These are phyloP conservation scores for Brassica hybrid DNA, from an alignment of 441 rosid species.

Conservation along the genomic window DNA sequence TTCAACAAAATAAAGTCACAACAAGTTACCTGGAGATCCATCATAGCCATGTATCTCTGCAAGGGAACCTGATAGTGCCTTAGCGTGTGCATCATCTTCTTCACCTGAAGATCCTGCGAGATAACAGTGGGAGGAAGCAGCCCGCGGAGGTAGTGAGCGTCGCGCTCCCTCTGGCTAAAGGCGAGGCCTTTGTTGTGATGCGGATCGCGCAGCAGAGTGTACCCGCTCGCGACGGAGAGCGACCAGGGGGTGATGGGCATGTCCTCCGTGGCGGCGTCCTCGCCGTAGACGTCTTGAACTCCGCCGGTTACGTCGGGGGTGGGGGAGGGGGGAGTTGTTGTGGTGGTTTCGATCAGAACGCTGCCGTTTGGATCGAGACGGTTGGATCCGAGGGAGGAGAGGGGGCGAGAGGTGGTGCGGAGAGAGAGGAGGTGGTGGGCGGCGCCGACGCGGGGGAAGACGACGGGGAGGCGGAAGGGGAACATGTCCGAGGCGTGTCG, in stretches of 20 bases:
- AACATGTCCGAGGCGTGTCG: not conserved
- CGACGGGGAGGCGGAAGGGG: not conserved
- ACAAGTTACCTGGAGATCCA: constrained; percentile 1
- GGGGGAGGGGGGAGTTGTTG: not conserved
- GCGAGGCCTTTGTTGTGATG: not conserved
- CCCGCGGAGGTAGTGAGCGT: not conserved
- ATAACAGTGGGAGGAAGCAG: not conserved
- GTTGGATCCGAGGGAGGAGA: not conserved
- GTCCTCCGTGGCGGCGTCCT: not conserved
- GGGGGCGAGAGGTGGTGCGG: not conserved
- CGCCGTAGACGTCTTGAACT: not conserved
- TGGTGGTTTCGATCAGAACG: constrained; percentile 1
- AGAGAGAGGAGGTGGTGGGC: not conserved
- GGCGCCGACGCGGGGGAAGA: not conserved
- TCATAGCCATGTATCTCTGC: not conserved
- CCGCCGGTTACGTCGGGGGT: not conserved
- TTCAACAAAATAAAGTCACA: too few relatives aligned
- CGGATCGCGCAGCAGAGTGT: not conserved
- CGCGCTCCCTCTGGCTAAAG: not conserved
- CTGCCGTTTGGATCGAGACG: not conserved
- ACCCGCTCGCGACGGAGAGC: not conserved
- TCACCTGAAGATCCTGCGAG: not conserved
- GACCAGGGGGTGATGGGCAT: constrained; percentile 2
- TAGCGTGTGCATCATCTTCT: not conserved
- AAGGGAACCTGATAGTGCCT: not conserved